Evolutionary conservation across 805 yeast genomes (phyloP).

Genomic region (Yamadazyma nakazawae): DNA sequence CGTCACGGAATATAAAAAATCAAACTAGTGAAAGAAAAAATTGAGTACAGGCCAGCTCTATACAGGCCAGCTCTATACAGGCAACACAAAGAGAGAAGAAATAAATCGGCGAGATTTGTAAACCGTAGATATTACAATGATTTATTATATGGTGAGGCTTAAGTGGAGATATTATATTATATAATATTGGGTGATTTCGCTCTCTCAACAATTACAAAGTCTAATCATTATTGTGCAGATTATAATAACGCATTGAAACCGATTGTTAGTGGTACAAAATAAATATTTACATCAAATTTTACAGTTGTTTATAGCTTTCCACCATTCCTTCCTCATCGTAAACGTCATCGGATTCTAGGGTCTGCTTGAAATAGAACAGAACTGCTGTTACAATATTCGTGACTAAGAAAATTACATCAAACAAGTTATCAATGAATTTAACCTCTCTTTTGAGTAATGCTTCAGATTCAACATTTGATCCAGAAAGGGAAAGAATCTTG

Average conservation of each 20-base stretch:
- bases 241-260: neutral
- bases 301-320: slow-evolving; percentile 16
- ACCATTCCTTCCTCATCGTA: slow-evolving; percentile 36
- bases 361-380: slow-evolving; percentile 3
- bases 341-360: slow-evolving; percentile 7
- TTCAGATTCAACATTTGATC: slow-evolving; percentile 20
- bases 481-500: slow-evolving; percentile 35
- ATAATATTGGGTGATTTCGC: too few relatives aligned
- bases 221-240: too few relatives aligned
- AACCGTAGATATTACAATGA: too few relatives aligned
- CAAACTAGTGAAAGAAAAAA: too few relatives aligned
- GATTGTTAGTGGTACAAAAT: neutral
- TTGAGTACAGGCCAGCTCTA: too few relatives aligned
- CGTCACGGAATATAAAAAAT: too few relatives aligned
- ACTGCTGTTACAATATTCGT: slow-evolving; percentile 2
- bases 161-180: too few relatives aligned
- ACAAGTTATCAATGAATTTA: slow-evolving; percentile 50
- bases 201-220: too few relatives aligned
- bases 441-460: slow-evolving; percentile 29
- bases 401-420: slow-evolving; percentile 48
- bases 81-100: too few relatives aligned
- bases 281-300: neutral
- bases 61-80: too few relatives aligned
- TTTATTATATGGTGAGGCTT: too few relatives aligned
- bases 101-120: too few relatives aligned